These are phyloP conservation scores for Gyrodon lividus DNA, from an alignment of 768 basidiomycete species.

Conservation along the genomic window DNA sequence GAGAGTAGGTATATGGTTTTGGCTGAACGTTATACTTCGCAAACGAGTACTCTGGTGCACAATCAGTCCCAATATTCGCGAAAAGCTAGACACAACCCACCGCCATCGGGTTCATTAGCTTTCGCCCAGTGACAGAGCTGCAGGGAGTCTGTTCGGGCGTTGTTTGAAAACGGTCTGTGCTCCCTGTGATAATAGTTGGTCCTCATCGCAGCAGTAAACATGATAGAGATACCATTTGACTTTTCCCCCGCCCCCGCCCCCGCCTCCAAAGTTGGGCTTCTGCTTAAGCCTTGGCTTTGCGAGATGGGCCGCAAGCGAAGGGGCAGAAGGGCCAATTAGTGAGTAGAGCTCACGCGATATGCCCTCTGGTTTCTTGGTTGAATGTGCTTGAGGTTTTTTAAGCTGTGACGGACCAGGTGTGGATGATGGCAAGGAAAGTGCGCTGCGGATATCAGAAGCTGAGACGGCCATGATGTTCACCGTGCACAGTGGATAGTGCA, in stretches of 20 bases:
- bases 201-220: not conserved
- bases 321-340: slow-evolving; percentile 92
- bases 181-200: slow-evolving; percentile 53
- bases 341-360: slow-evolving; percentile 92
- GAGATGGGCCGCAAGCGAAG: slow-evolving; percentile 76
- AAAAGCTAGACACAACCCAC: slow-evolving; percentile 37
- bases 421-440: slow-evolving; percentile 62
- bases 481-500: no score
- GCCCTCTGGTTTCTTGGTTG: slow-evolving; percentile 75
- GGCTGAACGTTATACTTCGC: slow-evolving; percentile 77
- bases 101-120: slow-evolving; percentile 51
- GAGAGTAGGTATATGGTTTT: slow-evolving; percentile 67
- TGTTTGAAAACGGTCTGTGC: slow-evolving; percentile 70
- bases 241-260: slow-evolving; percentile 53
- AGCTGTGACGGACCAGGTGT: slow-evolving; percentile 39
- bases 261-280: slow-evolving; percentile 71
- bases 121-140: slow-evolving; percentile 84
- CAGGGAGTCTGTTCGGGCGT: slow-evolving; percentile 65
- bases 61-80: not conserved
- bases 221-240: slow-evolving; percentile 62
- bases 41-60: slow-evolving; percentile 67
- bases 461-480: slow-evolving; percentile 66
- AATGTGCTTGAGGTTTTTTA: slow-evolving; percentile 41
- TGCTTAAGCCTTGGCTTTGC: slow-evolving; percentile 85
- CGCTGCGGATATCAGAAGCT: slow-evolving; percentile 82